Percentiles rank a stretch among this genome's conserved stretches.
These are phyloP conservation scores for Microsporum ferrugineum DNA, from an alignment of 2,329 filamentous ascomycete species.

Conservation along the genomic window DNA sequence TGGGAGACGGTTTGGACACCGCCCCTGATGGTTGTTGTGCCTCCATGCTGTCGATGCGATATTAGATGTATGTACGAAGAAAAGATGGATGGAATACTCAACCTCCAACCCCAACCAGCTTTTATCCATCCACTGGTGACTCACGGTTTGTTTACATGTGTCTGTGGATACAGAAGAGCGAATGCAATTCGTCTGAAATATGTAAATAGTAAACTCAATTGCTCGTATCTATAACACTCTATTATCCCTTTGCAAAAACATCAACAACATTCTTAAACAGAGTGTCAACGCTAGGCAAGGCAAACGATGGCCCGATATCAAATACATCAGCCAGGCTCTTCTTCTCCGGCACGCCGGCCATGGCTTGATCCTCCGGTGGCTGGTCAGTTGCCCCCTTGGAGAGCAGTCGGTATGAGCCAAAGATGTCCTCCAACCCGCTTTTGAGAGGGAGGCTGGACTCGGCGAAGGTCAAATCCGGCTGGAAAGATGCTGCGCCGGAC, in stretches of 20 bases:
- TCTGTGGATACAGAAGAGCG: not conserved
- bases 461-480: slow-evolving; percentile 13
- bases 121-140: not conserved
- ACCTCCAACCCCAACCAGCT: not conserved
- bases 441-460: slow-evolving; percentile 19
- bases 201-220: not conserved
- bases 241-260: slow-evolving; percentile 17
- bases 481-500: slow-evolving; percentile 20
- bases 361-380: slow-evolving; percentile 4
- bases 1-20: slow-evolving; percentile 8
- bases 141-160: not conserved
- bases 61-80: not conserved
- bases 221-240: slow-evolving; percentile 4
- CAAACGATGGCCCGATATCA: slow-evolving; percentile 29
- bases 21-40: slow-evolving; percentile 4
- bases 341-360: slow-evolving; percentile 9
- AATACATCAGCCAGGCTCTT: slow-evolving; percentile 28
- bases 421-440: slow-evolving; percentile 27
- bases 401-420: slow-evolving; percentile 16
- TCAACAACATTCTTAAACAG: slow-evolving; percentile 32
- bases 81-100: not conserved
- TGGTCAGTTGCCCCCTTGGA: not conserved
- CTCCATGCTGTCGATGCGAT: not conserved
- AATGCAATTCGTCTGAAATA: not conserved
- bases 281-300: slow-evolving; percentile 27